Evolutionary conservation across 2,329 filamentous ascomycete genomes (phyloP).

Genomic region (Nemania sp.): DNA sequence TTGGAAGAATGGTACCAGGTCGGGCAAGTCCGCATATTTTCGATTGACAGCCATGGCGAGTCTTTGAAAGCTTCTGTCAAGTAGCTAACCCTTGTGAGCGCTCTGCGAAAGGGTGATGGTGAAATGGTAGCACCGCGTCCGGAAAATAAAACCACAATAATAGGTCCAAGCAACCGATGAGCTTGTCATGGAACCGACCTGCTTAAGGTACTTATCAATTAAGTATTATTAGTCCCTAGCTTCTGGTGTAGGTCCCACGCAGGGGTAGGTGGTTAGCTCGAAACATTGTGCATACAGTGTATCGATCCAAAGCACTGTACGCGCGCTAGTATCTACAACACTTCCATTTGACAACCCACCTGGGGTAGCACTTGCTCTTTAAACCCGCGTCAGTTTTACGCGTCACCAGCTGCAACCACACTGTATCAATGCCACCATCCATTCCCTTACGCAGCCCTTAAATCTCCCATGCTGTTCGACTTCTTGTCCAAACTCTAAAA

Average conservation of each 20-base stretch:
- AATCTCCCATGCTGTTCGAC: not conserved
- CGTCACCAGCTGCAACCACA: conserved; percentile 1
- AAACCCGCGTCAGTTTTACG: conserved; percentile 11
- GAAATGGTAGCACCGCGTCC: not conserved
- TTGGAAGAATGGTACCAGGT: conserved; percentile 62
- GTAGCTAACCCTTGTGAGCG: not conserved
- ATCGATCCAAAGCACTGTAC: not conserved
- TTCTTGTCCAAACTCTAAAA: not conserved
- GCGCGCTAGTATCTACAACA: no score
- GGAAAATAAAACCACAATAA: no score
- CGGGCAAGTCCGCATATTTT: conserved; percentile 81
- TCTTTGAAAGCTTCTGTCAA: not conserved
- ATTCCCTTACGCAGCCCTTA: not conserved
- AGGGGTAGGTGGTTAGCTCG: no score
- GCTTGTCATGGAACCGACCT: no score
- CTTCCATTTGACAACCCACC: no score
- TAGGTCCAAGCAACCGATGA: no score
- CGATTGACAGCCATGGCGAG: conserved; percentile 69
- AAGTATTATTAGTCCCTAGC: no score
- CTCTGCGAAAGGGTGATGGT: not conserved
- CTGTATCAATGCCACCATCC: not conserved
- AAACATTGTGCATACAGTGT: not conserved
- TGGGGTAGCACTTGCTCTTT: no score
- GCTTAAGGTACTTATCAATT: no score
- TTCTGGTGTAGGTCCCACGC: no score